phyloP scores from a whole-genome alignment of 495 filamentous ascomycete species.

The Penicillium atrosanguineum region DNA sequence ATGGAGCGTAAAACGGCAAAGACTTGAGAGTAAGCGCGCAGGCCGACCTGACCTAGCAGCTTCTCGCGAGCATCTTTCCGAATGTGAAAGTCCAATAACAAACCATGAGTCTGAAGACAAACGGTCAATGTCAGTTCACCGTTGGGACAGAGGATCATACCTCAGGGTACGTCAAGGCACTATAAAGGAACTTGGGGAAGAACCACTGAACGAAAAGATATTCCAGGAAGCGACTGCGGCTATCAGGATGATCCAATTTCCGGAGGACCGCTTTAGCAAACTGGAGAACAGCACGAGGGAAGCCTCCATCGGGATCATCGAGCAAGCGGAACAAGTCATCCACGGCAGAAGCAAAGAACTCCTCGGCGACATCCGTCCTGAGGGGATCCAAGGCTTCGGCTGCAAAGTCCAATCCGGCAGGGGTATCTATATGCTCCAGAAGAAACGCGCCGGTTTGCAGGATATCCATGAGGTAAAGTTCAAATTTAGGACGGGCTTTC shows the following conservation, averaged over 20 bases:
- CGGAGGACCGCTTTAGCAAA: constrained; percentile 77
- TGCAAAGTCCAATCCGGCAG: constrained; percentile 36
- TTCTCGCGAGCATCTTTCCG: constrained; percentile 84
- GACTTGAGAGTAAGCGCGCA: constrained; percentile 72
- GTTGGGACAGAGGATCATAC: constrained; percentile 39
- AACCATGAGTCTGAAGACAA: constrained; percentile 64
- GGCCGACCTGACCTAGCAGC: constrained; percentile 79
- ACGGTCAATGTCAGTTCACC: constrained; percentile 9
- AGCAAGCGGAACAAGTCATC: constrained; percentile 82
- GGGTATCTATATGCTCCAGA: constrained; percentile 71
- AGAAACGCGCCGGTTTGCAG: constrained; percentile 90
- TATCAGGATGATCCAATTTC: constrained; percentile 68
- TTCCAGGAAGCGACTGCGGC: constrained; percentile 65
- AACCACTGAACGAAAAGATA: constrained; percentile 90
- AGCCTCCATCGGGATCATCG: constrained; percentile 71
- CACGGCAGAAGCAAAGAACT: constrained; percentile 84
- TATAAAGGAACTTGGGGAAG: constrained; percentile 81
- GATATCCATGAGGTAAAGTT: constrained; percentile 89
- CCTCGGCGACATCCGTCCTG: constrained; percentile 75
- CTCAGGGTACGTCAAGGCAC: constrained; percentile 87
- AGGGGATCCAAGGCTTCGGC: constrained; percentile 60
- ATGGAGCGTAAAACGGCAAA: constrained; percentile 47
- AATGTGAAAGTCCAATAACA: constrained; percentile 89
- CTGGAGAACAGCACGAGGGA: constrained; percentile 79
- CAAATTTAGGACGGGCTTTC: constrained; percentile 83